Conservation (phyloP, 129 eudicot species). For the Scalesia atractyloides region DNA sequence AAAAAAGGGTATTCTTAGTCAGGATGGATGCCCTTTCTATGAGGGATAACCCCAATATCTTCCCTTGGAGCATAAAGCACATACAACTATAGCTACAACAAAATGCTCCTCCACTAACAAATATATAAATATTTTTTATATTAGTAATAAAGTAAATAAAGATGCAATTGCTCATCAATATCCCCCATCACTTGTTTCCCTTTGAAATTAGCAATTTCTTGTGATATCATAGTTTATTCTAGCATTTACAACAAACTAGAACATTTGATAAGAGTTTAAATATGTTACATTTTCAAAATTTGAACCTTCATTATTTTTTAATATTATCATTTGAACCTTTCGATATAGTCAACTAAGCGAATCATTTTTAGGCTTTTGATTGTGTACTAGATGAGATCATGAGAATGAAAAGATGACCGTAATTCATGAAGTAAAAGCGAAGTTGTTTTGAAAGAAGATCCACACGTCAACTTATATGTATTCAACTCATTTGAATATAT, state of each 20-base stretch:
- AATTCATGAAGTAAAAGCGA: neutral
- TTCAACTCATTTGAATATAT: too few relatives aligned
- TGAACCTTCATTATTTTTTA: neutral
- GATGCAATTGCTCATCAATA: slow-evolving; percentile 31
- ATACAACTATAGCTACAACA: slow-evolving; percentile 32
- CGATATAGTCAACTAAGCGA: too few relatives aligned
- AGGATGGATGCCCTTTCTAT: slow-evolving; percentile 33
- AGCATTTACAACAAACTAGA: neutral
- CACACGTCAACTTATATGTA: neutral
- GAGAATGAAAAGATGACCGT: too few relatives aligned
- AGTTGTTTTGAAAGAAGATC: neutral
- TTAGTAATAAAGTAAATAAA: slow-evolving; percentile 30
- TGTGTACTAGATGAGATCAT: neutral
- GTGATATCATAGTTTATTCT: neutral
- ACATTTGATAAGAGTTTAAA: neutral
- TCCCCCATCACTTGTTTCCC: slow-evolving; percentile 32
- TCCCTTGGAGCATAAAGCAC: slow-evolving; percentile 45
- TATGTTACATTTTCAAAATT: neutral
- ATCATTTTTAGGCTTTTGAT: too few relatives aligned
- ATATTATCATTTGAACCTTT: too few relatives aligned
- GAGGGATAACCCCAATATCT: slow-evolving; percentile 24
- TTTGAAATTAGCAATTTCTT: slow-evolving; percentile 15
- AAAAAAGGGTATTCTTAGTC: slow-evolving; percentile 4
- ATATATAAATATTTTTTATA: slow-evolving; percentile 5
- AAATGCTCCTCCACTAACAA: slow-evolving; percentile 35